Conservation (phyloP, 208 protist genomes). For the Plasmodiophora brassicae region DNA sequence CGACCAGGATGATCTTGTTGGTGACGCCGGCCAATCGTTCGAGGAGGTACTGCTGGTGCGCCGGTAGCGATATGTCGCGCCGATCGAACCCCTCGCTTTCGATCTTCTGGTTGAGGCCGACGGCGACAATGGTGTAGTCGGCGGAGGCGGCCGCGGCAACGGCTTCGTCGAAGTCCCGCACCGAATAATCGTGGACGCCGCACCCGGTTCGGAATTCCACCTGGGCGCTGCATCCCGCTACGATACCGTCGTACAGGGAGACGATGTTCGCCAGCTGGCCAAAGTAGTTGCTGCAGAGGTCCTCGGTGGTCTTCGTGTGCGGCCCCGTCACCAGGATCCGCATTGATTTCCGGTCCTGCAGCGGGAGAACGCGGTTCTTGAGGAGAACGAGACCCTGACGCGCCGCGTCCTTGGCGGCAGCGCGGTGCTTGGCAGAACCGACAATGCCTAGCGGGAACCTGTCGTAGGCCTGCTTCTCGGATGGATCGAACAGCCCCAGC, state of each 20-base stretch:
- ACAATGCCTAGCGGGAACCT: neutral
- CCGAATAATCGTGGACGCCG: neutral
- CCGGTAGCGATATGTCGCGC: constrained; percentile 1
- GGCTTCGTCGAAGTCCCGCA: neutral
- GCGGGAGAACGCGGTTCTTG: constrained; percentile 52
- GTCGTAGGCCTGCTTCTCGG: neutral
- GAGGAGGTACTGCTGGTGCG: constrained; percentile 28
- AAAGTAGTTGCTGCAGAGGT: constrained; percentile 53
- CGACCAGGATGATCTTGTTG: constrained; percentile 32
- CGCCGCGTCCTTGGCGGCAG: constrained; percentile 39
- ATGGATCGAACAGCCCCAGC: constrained; percentile 46
- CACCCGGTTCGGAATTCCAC: neutral
- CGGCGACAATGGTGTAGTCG: neutral
- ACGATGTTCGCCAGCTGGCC: constrained; percentile 29
- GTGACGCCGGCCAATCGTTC: neutral
- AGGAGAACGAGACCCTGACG: constrained; percentile 49
- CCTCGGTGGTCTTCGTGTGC: neutral
- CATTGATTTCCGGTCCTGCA: neutral
- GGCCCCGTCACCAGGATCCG: constrained; percentile 51
- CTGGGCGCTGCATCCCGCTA: neutral
- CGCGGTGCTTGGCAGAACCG: neutral
- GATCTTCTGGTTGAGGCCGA: neutral
- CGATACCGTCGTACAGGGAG: neutral
- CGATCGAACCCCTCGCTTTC: constrained; percentile 15
- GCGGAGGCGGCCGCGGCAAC: neutral